Base-by-base conservation (phyloP, 192 early-diverging fungal genomes). In the Coemansia sp. region DNA sequence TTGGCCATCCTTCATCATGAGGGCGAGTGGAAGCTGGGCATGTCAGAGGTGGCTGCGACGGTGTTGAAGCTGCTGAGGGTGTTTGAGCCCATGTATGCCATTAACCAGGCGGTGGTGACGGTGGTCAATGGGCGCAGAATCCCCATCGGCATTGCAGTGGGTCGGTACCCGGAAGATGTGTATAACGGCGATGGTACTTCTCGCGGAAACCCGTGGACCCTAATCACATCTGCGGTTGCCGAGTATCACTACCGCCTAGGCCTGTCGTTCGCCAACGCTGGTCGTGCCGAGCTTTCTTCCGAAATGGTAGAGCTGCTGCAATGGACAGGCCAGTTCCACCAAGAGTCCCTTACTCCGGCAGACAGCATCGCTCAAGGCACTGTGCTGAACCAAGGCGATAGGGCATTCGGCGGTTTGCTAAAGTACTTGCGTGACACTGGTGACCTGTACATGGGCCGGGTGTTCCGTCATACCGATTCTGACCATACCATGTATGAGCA, bases 201-300 rank as follows among this genome's bases (percentile, higher is more conserved):
- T 7, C 13, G 42, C 5, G 89, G 83, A 16, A 91, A 91, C 49
- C 86, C 89, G 2, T 92, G 89, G 89, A 73, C 82, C 17, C 74
- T 92, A 4, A 39, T 69, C 7, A 88, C 84, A 0, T 52, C 64
- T 10, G 77, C 75, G 0, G 19, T 74, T 19, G 85, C 84, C 12
- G 87, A 91, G 49, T 56, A 81, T 22, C 75, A 82, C 38, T 86
- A 84, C 59, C 56, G 61, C 17, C 56, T 81, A 22, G 75, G 70
- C 1, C 14, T 51, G 2, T 30, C 36, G 11, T 76, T 64, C 45
- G 42, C 38, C 6, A 12, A 18, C 0, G 54, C 48, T 3, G 67
- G 64, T 2, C 7, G 18, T 0, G 45, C 73, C 13, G 38, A 16
- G 6, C 73, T 78, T n/a, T 63, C 69, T 3, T 6, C 21, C 13